Evolutionary conservation across 257 asterid genomes (phyloP).

Genomic region (Craterostigma plantagineum): DNA sequence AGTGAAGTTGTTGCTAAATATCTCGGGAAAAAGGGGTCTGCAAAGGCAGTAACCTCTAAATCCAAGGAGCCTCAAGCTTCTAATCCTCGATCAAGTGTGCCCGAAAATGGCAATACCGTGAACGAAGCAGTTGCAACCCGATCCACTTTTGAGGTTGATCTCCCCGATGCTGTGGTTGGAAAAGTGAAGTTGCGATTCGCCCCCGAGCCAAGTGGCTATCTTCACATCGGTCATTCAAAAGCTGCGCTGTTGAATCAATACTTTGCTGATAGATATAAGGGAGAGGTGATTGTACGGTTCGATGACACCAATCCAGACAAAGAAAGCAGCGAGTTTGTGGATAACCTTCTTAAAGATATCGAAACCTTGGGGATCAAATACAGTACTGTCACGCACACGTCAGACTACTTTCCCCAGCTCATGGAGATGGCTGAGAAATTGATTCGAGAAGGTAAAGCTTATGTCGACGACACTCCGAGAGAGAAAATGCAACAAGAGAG

Average conservation of each 20-base stretch:
- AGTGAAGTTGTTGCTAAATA: slow-evolving; percentile 32
- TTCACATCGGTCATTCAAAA: slow-evolving; percentile 92
- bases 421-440: slow-evolving; percentile 87
- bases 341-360: slow-evolving; percentile 69
- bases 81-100: slow-evolving; percentile 15
- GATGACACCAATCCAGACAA: slow-evolving; percentile 95
- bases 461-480: slow-evolving; percentile 74
- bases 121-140: slow-evolving; percentile 19
- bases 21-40: slow-evolving; percentile 42
- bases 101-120: slow-evolving; percentile 21
- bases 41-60: slow-evolving; percentile 36
- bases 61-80: slow-evolving; percentile 37
- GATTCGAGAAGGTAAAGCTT: slow-evolving; percentile 68
- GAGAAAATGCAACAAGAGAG: slow-evolving; percentile 77
- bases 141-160: slow-evolving; percentile 42
- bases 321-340: slow-evolving; percentile 88
- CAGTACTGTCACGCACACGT: slow-evolving; percentile 63
- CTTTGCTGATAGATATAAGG: slow-evolving; percentile 73
- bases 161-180: slow-evolving; percentile 71
- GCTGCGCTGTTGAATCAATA: slow-evolving; percentile 81
- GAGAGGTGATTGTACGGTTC: slow-evolving; percentile 58
- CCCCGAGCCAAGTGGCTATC: slow-evolving; percentile 96
- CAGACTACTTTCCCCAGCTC: slow-evolving; percentile 73
- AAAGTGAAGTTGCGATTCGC: slow-evolving; percentile 79
- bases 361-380: slow-evolving; percentile 66